These are phyloP conservation scores for Fusarium tupiense DNA, from an alignment of 2,329 filamentous ascomycete species.

Conservation along the genomic window DNA sequence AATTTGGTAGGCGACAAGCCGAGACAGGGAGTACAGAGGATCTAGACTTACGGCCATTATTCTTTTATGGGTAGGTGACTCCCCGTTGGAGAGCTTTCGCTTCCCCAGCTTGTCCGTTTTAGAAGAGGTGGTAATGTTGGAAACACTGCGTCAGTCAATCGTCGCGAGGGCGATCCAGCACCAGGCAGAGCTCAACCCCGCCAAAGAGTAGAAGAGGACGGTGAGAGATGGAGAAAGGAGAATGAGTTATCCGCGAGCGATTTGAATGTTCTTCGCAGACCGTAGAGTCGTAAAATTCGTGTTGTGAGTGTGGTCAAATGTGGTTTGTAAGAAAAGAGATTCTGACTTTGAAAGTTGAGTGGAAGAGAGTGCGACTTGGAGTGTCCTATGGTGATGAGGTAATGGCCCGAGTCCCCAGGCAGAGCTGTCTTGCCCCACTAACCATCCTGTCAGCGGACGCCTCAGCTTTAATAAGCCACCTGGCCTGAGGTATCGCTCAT, in stretches of 20 bases:
- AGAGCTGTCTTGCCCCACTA: conserved; percentile 26
- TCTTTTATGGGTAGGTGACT: conserved; percentile 66
- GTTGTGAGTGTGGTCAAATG: conserved; percentile 17
- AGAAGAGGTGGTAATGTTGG: conserved; percentile 49
- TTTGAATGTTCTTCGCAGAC: conserved; percentile 24
- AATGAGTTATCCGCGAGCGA: conserved; percentile 18
- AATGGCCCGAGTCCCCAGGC: conserved; percentile 33
- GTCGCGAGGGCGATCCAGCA: conserved; percentile 45
- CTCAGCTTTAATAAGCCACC: conserved; percentile 33
- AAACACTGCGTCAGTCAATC: conserved; percentile 30
- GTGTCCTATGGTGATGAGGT: conserved; percentile 41
- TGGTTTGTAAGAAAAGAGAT: conserved; percentile 27
- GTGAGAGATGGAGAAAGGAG: conserved; percentile 8
- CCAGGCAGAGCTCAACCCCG: conserved; percentile 52
- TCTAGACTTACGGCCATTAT: conserved; percentile 67
- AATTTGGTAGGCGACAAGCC: neutral
- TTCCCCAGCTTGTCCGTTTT: conserved; percentile 68
- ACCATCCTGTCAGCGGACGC: neutral
- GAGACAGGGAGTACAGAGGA: neutral
- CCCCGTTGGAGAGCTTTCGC: conserved; percentile 72
- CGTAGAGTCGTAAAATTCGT: conserved; percentile 4
- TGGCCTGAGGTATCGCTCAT: neutral
- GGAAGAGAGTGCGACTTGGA: conserved; percentile 27
- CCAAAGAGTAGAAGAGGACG: conserved; percentile 37
- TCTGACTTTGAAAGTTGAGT: conserved; percentile 20